A percentile compares a stretch with the other conserved stretches of the same genome.
Evolutionary conservation across 495 filamentous ascomycete species (phyloP).

Genomic region (Letharia lupina): DNA sequence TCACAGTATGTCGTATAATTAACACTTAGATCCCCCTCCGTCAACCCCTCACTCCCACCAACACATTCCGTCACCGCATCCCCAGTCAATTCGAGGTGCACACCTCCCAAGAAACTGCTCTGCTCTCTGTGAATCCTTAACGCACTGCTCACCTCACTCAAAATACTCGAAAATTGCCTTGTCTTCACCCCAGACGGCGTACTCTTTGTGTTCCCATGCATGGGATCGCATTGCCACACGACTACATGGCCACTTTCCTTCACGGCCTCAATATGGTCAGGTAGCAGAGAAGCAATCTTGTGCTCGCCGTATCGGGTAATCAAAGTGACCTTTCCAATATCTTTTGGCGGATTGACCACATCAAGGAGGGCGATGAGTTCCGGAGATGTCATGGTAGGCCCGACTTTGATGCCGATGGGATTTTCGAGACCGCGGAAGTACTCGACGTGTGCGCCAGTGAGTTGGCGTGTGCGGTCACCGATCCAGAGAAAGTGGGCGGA

Average conservation of each 20-base stretch:
- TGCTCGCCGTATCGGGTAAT: slow-evolving; percentile 87
- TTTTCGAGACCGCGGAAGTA: slow-evolving; percentile 95
- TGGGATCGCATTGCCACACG: slow-evolving; percentile 97
- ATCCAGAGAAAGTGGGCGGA: slow-evolving; percentile 99
- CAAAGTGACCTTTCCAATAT: slow-evolving; percentile 85
- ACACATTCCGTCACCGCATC: slow-evolving; percentile 95
- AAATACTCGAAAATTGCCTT: slow-evolving; percentile 74
- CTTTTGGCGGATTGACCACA: slow-evolving; percentile 70
- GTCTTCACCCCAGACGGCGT: slow-evolving; percentile 75
- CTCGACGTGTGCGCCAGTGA: slow-evolving; percentile 88
- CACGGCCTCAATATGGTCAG: slow-evolving; percentile 78
- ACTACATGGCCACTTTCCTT: slow-evolving; percentile 58
- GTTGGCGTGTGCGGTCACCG: slow-evolving; percentile 87
- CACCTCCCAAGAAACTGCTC: slow-evolving; percentile 78
- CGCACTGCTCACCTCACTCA: slow-evolving; percentile 71
- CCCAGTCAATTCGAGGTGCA: slow-evolving; percentile 91
- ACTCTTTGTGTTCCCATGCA: slow-evolving; percentile 70
- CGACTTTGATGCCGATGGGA: slow-evolving; percentile 92
- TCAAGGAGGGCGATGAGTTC: slow-evolving; percentile 73
- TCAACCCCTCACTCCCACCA: slow-evolving; percentile 79
- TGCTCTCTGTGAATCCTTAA: slow-evolving; percentile 75
- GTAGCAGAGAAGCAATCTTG: slow-evolving; percentile 62
- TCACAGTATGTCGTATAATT: slow-evolving; percentile 96
- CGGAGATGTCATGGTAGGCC: slow-evolving; percentile 63
- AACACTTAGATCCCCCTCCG: slow-evolving; percentile 74